Percentiles rank a stretch among this genome's conserved stretches.
Evolutionary conservation across 2,329 filamentous ascomycete genomes (phyloP).

Genomic region (Fusarium sambucinum): DNA sequence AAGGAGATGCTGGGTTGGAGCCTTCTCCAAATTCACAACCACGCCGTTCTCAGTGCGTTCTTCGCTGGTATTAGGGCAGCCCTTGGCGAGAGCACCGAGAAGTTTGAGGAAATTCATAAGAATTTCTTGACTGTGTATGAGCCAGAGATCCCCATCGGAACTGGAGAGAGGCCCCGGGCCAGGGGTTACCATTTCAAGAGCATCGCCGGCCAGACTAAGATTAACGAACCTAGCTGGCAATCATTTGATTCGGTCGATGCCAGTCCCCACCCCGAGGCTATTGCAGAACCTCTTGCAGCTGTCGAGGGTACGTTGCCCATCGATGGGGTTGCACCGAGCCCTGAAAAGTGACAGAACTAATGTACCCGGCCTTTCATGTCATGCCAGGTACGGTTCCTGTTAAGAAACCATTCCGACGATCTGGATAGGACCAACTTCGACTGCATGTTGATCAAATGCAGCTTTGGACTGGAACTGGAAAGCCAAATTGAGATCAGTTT

Average conservation of each 20-base stretch:
- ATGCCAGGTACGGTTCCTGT: constrained; percentile 32
- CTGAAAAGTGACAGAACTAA: constrained; percentile 60
- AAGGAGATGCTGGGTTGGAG: constrained; percentile 99
- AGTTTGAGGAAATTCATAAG: constrained; percentile 67
- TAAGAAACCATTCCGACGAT: constrained; percentile 20
- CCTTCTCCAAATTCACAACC: constrained; percentile 92
- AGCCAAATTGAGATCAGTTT: neutral
- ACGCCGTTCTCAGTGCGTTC: constrained; percentile 77
- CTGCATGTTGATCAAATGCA: constrained; percentile 8
- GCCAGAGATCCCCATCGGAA: constrained; percentile 76
- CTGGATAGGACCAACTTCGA: constrained; percentile 31
- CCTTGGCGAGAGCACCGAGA: constrained; percentile 66
- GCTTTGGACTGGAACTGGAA: neutral
- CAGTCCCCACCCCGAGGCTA: constrained; percentile 28
- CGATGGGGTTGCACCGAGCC: constrained; percentile 61
- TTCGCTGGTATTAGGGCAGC: constrained; percentile 76
- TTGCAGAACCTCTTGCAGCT: constrained; percentile 38
- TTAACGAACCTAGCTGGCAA: constrained; percentile 76
- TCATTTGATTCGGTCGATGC: constrained; percentile 57
- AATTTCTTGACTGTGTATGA: constrained; percentile 71
- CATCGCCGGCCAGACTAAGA: constrained; percentile 72
- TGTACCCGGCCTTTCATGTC: constrained; percentile 27
- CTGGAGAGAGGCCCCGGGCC: constrained; percentile 81
- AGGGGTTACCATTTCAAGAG: constrained; percentile 87
- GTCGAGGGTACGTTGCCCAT: constrained; percentile 63